phyloP scores from a whole-genome alignment of 371 early-diverging fungal species.

The Mortierella sp. region DNA sequence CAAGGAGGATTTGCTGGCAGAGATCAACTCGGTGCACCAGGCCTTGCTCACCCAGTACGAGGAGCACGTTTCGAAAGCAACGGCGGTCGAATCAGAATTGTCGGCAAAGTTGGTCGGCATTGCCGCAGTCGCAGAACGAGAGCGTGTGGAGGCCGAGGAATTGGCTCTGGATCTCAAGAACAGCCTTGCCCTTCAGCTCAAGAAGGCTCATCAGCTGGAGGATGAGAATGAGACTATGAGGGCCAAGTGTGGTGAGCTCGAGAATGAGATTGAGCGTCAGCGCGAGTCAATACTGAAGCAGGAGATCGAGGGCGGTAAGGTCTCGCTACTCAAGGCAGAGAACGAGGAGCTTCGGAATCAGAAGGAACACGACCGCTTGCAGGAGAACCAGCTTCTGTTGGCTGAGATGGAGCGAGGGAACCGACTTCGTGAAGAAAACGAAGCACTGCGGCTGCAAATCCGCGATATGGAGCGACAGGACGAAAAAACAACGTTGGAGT shows the following conservation, averaged over 20 bases:
- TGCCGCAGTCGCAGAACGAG: constrained; percentile 47
- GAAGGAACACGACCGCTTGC: constrained; percentile 42
- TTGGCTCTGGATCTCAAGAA: constrained; percentile 34
- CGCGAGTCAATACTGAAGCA: constrained; percentile 56
- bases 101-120: constrained; percentile 53
- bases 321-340: constrained; percentile 45
- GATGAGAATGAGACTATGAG: constrained; percentile 49
- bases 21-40: constrained; percentile 45
- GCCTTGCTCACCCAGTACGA: constrained; percentile 41
- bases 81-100: constrained; percentile 47
- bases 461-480: constrained; percentile 46
- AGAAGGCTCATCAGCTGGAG: constrained; percentile 36
- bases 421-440: constrained; percentile 50
- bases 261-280: constrained; percentile 55
- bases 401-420: constrained; percentile 53
- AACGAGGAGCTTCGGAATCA: constrained; percentile 54
- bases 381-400: constrained; percentile 46
- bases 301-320: constrained; percentile 52
- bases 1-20: constrained; percentile 42
- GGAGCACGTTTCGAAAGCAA: constrained; percentile 36
- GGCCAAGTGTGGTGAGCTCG: constrained; percentile 48
- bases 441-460: constrained; percentile 39
- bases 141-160: constrained; percentile 53
- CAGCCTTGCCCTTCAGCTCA: constrained; percentile 22
- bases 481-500: constrained; percentile 29